Evolutionary conservation across 73 alveolate species (phyloP).

Genomic region (Chromera velia): DNA sequence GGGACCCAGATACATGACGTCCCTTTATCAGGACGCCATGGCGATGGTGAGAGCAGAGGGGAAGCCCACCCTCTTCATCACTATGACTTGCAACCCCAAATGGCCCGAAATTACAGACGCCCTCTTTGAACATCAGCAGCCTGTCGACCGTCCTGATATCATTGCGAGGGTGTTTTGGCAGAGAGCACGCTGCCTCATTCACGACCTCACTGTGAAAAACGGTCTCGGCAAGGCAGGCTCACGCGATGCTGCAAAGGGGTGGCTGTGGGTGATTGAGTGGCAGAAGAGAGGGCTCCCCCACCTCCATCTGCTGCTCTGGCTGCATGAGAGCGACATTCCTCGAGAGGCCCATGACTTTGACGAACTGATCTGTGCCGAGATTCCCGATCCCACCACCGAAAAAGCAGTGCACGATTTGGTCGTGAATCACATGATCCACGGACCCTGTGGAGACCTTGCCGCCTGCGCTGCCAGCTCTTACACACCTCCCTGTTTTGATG

Average conservation of each 20-base stretch:
- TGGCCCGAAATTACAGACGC: neutral
- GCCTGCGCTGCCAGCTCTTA: neutral
- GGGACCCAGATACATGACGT: conserved; percentile 3
- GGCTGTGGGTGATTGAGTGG: conserved; percentile 10
- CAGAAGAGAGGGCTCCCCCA: conserved; percentile 22
- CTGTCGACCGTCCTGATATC: conserved; percentile 4
- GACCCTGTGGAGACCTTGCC: conserved; percentile 5
- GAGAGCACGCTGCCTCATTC: neutral
- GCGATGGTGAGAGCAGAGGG: conserved; percentile 8
- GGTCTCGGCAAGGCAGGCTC: neutral
- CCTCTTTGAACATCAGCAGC: neutral
- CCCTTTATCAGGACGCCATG: conserved; percentile 13
- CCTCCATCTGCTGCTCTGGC: neutral
- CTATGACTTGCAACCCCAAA: conserved; percentile 7
- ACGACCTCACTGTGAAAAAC: conserved; percentile 4
- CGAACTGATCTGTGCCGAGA: neutral
- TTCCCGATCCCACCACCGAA: neutral
- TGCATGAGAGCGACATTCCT: neutral
- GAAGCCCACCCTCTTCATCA: conserved; percentile 2
- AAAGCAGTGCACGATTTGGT: neutral
- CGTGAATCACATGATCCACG: conserved; percentile 5
- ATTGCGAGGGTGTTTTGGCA: conserved; percentile 1
- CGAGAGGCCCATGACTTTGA: neutral
- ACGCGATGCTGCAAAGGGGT: no score
- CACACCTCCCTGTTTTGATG: no score